Percentiles rank a stretch among this genome's conserved stretches.
phyloP scores from a whole-genome alignment of 1,139 yeast species.

The Saccharomyces uvarum region DNA sequence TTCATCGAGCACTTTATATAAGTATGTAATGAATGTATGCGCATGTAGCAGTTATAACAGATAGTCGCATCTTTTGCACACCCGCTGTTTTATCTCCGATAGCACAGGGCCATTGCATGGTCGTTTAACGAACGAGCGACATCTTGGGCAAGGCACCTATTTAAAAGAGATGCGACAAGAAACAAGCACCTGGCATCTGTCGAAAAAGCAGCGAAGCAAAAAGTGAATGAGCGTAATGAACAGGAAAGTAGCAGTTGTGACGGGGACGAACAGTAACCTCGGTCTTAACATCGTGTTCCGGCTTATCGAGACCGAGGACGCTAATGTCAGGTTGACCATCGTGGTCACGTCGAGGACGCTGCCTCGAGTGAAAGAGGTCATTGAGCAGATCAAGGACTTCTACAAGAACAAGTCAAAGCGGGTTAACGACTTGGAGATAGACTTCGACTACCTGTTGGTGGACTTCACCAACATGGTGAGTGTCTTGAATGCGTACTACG shows the following conservation, averaged over 20 bases:
- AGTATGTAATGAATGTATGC: background rate
- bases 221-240: conserved; percentile 1
- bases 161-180: background rate
- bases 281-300: conserved; percentile 83
- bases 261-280: conserved; percentile 69
- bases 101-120: background rate
- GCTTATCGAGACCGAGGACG: conserved; percentile 52
- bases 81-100: background rate
- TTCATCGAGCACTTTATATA: conserved; percentile 9
- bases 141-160: background rate
- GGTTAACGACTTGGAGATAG: conserved; percentile 43
- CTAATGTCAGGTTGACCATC: conserved; percentile 54
- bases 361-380: conserved; percentile 75
- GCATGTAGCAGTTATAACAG: background rate
- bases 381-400: conserved; percentile 49
- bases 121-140: background rate
- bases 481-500: conserved; percentile 64
- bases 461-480: conserved; percentile 93
- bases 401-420: background rate
- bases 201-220: background rate
- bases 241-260: conserved; percentile 43
- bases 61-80: background rate
- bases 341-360: conserved; percentile 84
- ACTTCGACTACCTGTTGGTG: conserved; percentile 77
- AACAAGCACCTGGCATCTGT: background rate